Evolutionary conservation across 805 yeast genomes (phyloP), one percentile per base, ranked within the genome.

Genomic region (Metschnikowia kunwiensis): DNA sequence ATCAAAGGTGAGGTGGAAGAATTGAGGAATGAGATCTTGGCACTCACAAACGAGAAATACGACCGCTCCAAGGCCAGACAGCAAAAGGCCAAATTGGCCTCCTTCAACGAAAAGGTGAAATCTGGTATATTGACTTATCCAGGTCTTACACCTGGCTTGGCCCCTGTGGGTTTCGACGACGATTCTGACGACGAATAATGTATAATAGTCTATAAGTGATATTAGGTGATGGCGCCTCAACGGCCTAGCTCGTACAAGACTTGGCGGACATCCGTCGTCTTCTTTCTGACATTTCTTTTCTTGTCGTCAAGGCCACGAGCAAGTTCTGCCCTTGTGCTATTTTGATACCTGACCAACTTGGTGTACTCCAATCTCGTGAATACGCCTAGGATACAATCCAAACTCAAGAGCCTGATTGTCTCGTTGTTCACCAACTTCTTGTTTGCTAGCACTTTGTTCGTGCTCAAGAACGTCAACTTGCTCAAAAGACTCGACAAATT

Each of bases 131-230:
- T 72, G 44, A 58, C 75, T 3, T 61, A 63, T 43, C 74, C 85
- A 26, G 91, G 93, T 18, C 67, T 85, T 37, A 85, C 94, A 0
- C 94, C 93, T 1, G 94, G 94, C 44, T 70, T 85, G 58, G 94
- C 93, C 1, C 93, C 93, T 21, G 88, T 85, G 16, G 89, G 79
- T 23, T 65, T 38, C 30, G 43, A 45, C 32, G 52, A 54, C 32
- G 58, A 55, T 22, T 49, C 54, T 12, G 59, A 55, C 25, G 53
- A 51, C 13, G 57, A 52, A 27, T 49, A 47, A 34, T 31, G 35
- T 40, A 34, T 42, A 31, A 31, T 34, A 40, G 30, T 46, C 46
- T 46, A 47, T 49, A 43, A 32, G 32, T 20, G 16, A 29, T 27
- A 19, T 28, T 19, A 17, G 30, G 26, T 25, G 38, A 29, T 31